phyloP scores from a whole-genome alignment of 495 filamentous ascomycete genomes.

The Ascodesmis nigricans region DNA sequence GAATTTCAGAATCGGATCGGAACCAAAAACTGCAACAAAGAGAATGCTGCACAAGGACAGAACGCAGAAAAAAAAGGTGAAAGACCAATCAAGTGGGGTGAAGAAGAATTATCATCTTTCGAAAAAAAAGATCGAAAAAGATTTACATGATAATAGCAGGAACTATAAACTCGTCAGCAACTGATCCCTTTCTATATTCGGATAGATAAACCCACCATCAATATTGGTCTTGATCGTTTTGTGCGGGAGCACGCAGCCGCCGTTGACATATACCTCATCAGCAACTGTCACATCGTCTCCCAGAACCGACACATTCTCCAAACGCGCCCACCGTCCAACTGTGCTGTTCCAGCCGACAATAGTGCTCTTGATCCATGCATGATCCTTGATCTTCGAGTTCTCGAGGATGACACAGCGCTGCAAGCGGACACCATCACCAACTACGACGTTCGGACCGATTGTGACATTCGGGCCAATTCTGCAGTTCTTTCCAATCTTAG shows the following conservation, averaged over 20 bases:
- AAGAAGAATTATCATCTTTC: background rate
- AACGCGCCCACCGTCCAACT: conserved; percentile 81
- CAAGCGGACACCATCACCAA: conserved; percentile 85
- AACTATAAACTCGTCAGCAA: conserved; percentile 24
- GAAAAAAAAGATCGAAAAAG: conserved; percentile 5
- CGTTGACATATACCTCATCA: conserved; percentile 97
- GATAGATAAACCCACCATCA: conserved; percentile 38
- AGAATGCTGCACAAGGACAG: background rate
- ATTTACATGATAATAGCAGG: conserved; percentile 72
- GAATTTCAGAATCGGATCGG: too few relatives aligned
- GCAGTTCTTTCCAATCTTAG: conserved; percentile 96
- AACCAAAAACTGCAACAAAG: too few relatives aligned
- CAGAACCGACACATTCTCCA: conserved; percentile 93
- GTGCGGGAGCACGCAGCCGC: conserved; percentile 85
- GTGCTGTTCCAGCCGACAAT: conserved; percentile 99
- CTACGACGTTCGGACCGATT: conserved; percentile 81
- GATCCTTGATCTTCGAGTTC: conserved; percentile 89
- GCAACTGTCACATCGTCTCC: conserved; percentile 98
- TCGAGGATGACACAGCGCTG: conserved; percentile 82
- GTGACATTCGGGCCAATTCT: conserved; percentile 95
- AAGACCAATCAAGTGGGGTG: too few relatives aligned
- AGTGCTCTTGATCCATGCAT: conserved; percentile 97
- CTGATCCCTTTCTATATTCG: background rate
- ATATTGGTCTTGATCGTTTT: conserved; percentile 99
- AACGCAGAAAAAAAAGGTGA: conserved; percentile 1